phyloP scores from a whole-genome alignment of 768 basidiomycete genomes.

The Lactarius trivialis region DNA sequence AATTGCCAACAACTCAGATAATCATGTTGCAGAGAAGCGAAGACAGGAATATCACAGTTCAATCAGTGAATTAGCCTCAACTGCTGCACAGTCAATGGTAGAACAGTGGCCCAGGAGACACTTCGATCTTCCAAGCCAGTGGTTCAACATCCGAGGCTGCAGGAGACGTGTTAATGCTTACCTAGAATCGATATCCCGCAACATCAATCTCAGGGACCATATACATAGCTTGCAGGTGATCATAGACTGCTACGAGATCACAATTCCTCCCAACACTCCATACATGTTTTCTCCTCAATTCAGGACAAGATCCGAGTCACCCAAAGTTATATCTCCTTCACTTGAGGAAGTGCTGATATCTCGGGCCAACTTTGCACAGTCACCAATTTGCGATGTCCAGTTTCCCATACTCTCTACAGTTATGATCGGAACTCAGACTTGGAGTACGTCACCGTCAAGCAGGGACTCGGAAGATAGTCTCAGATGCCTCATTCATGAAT shows the following conservation, averaged over 20 bases:
- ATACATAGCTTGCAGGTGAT: not conserved
- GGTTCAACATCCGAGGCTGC: not conserved
- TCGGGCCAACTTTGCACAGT: not conserved
- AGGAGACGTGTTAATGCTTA: not conserved
- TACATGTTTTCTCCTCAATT: not conserved
- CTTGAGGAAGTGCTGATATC: not conserved
- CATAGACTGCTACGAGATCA: not conserved
- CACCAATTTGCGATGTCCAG: no score
- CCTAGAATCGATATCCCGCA: not conserved
- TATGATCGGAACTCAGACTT: not conserved
- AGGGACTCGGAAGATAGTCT: not conserved
- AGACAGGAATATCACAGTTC: not conserved
- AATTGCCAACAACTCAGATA: not conserved
- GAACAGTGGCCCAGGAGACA: not conserved
- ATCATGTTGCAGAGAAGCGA: no score
- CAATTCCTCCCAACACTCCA: not conserved
- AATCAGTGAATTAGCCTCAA: not conserved
- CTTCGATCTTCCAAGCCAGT: not conserved
- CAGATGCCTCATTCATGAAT: not conserved
- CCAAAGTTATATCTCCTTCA: not conserved
- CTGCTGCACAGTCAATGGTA: slow-evolving; percentile 22
- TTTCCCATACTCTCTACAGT: not conserved
- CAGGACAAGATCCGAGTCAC: no score
- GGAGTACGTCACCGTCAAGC: no score
- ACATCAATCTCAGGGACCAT: not conserved